Conservation (phyloP, 1,284 basidiomycete genomes). For the Malassezia japonica region DNA sequence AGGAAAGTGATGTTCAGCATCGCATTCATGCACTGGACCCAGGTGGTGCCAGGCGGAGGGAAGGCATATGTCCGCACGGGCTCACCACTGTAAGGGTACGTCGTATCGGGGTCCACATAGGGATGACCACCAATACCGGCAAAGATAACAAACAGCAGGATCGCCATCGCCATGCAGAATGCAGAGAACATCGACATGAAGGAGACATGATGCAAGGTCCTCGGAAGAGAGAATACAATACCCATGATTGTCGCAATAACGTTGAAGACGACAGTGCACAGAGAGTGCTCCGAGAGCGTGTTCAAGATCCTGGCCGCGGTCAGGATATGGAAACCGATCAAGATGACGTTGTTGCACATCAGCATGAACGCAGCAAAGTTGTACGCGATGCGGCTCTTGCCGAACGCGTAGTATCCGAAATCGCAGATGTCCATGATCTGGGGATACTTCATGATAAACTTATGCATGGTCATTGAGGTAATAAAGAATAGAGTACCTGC, state of each 20-base stretch:
- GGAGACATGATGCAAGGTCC: slow-evolving; percentile 37
- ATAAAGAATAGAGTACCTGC: slow-evolving; percentile 33
- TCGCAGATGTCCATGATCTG: slow-evolving; percentile 57
- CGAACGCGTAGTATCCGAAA: slow-evolving; percentile 56
- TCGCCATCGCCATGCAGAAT: slow-evolving; percentile 34
- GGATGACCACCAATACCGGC: background rate
- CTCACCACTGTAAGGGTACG: no score
- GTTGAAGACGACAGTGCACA: slow-evolving; percentile 57
- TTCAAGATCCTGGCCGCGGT: slow-evolving; percentile 53
- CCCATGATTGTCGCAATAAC: slow-evolving; percentile 42
- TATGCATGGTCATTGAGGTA: slow-evolving; percentile 51
- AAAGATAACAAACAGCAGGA: slow-evolving; percentile 29
- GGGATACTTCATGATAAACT: slow-evolving; percentile 58
- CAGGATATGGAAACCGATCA: slow-evolving; percentile 31
- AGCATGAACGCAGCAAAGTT: slow-evolving; percentile 47
- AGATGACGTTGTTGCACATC: slow-evolving; percentile 38
- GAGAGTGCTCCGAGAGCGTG: slow-evolving; percentile 56
- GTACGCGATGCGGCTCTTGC: slow-evolving; percentile 53
- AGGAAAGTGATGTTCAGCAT: slow-evolving; percentile 55
- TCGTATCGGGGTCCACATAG: no score
- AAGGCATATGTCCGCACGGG: slow-evolving; percentile 32
- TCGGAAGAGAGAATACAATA: slow-evolving; percentile 29
- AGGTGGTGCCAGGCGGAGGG: slow-evolving; percentile 52
- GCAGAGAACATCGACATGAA: slow-evolving; percentile 36
- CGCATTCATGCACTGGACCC: slow-evolving; percentile 54